phyloP scores from a whole-genome alignment of 106 monocot genomes.

The Apostasia ramifera region DNA sequence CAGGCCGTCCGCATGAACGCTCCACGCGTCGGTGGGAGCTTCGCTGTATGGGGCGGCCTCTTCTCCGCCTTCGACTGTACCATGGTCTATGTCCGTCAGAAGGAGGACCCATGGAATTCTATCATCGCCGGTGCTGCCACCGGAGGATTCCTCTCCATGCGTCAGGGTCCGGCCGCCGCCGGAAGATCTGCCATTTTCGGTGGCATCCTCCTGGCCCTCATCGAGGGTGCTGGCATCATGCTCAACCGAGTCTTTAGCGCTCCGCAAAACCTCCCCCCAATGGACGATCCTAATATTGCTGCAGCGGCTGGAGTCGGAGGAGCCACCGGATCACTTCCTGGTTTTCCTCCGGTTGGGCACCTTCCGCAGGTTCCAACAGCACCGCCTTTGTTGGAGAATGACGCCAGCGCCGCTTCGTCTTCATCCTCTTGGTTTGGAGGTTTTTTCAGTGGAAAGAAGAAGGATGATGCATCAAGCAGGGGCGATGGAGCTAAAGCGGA shows the following conservation, averaged over 20 bases:
- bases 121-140: conserved; percentile 85
- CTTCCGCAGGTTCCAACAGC: neutral
- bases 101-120: conserved; percentile 93
- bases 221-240: conserved; percentile 17
- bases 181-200: conserved; percentile 13
- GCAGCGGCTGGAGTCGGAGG: conserved; percentile 9
- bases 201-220: conserved; percentile 13
- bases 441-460: conserved; percentile 16
- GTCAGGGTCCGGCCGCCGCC: conserved; percentile 56
- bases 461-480: conserved; percentile 3
- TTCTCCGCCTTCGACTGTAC: conserved; percentile 85
- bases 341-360: neutral
- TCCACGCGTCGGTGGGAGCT: conserved; percentile 81
- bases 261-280: conserved; percentile 17
- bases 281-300: conserved; percentile 17
- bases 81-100: conserved; percentile 90
- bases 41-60: conserved; percentile 96
- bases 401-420: conserved; percentile 3
- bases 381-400: neutral
- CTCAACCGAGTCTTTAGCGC: conserved; percentile 8
- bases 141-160: conserved; percentile 70
- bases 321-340: neutral
- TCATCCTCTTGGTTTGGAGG: conserved; percentile 20
- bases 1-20: conserved; percentile 81
- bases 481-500: conserved; percentile 5